A percentile compares a stretch with the other conserved stretches of the same genome.
phyloP scores from a whole-genome alignment of 1,139 yeast species.

The Suhomyces chickasaworum region DNA sequence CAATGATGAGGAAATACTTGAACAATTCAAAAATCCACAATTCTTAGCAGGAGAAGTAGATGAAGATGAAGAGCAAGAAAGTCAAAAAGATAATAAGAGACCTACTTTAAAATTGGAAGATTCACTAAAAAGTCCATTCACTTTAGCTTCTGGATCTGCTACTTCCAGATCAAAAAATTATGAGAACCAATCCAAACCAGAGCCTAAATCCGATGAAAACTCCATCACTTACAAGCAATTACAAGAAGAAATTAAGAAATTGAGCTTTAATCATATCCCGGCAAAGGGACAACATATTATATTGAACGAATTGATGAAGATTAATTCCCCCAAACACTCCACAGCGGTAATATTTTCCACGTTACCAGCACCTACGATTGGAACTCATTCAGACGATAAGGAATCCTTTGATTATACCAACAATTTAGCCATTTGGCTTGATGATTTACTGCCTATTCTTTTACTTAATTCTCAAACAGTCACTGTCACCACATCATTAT shows the following conservation, averaged over 20 bases:
- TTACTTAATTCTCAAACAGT: slow-evolving; percentile 87
- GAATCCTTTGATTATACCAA: slow-evolving; percentile 76
- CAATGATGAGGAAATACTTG: slow-evolving; percentile 41
- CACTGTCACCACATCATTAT: slow-evolving; percentile 91
- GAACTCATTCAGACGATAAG: slow-evolving; percentile 69
- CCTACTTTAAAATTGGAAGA: neutral
- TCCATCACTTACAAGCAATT: slow-evolving; percentile 39
- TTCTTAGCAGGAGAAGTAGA: slow-evolving; percentile 35
- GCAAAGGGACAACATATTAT: slow-evolving; percentile 90
- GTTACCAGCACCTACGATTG: slow-evolving; percentile 81
- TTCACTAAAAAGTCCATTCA: slow-evolving; percentile 3
- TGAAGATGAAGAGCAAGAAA: slow-evolving; percentile 27
- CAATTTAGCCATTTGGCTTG: slow-evolving; percentile 78
- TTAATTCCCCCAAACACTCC: slow-evolving; percentile 53
- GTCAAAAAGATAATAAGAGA: neutral
- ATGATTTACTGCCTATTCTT: slow-evolving; percentile 77
- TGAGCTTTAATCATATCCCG: slow-evolving; percentile 80
- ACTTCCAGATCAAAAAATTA: slow-evolving; percentile 15
- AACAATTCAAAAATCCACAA: slow-evolving; percentile 40
- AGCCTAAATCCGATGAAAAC: slow-evolving; percentile 4
- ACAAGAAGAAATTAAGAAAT: slow-evolving; percentile 42
- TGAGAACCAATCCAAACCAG: slow-evolving; percentile 8
- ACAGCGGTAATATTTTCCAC: slow-evolving; percentile 83
- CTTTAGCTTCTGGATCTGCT: slow-evolving; percentile 7
- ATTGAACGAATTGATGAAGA: slow-evolving; percentile 78